phyloP scores from a whole-genome alignment of 352 stramenopile genomes.

The Pilasporangium apinafurcum region DNA sequence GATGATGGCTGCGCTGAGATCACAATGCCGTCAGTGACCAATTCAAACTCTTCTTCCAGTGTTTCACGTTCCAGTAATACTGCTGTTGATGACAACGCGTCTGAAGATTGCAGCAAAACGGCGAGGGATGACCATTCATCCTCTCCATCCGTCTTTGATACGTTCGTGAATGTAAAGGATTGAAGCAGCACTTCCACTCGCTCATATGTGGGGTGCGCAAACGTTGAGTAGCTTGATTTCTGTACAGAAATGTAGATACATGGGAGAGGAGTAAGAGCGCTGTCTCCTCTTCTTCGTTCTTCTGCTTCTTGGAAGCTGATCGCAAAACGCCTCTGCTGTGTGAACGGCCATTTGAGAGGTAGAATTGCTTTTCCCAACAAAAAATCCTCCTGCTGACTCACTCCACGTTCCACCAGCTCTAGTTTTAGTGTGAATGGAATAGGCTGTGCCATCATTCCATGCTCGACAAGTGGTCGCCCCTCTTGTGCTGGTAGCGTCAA shows the following conservation, averaged over 20 bases:
- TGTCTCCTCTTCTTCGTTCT: too few species aligned
- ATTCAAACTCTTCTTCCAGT: not conserved
- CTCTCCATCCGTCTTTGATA: not conserved
- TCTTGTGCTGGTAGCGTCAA: conserved; percentile 43
- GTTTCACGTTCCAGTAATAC: not conserved
- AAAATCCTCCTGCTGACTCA: conserved; percentile 61
- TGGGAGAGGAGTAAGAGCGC: not conserved
- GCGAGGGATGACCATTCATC: not conserved
- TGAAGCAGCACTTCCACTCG: conserved; percentile 16
- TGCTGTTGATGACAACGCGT: not conserved
- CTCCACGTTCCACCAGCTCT: conserved; percentile 54
- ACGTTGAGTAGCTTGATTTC: conserved; percentile 1
- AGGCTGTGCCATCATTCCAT: not conserved
- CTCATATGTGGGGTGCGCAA: not conserved
- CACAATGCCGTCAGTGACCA: not conserved
- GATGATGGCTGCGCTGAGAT: not conserved
- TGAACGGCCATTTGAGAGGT: conserved; percentile 10
- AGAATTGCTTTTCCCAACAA: conserved; percentile 25
- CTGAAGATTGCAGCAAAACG: not conserved
- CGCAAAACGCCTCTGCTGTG: conserved; percentile 17
- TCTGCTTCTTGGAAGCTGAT: conserved; percentile 13
- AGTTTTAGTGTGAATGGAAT: too few species aligned
- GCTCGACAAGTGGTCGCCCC: conserved; percentile 7
- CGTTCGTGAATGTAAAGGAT: not conserved
- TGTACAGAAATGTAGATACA: conserved; percentile 12